Conservation (phyloP, 2,329 filamentous ascomycete species). For the Thermothelomyces thermophilus region DNA sequence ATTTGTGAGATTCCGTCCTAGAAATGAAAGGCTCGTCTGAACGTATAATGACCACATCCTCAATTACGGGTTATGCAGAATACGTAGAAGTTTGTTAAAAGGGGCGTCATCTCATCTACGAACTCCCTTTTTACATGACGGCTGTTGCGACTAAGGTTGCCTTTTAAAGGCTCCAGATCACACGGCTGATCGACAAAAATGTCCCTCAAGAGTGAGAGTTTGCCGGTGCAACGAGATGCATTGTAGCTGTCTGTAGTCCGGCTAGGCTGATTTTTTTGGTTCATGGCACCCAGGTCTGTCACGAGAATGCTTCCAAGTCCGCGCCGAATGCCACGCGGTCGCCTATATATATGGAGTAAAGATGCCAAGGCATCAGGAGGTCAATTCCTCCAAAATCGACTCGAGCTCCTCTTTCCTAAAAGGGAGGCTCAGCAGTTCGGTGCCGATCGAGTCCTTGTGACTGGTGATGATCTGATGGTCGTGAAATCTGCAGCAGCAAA, state of each 20-base stretch:
- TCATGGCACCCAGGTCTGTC: background rate
- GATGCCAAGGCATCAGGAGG: constrained; percentile 27
- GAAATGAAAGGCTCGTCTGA: background rate
- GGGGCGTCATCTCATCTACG: too few species aligned
- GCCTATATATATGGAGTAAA: background rate
- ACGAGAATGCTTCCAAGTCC: background rate
- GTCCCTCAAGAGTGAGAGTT: too few species aligned
- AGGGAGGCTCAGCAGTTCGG: constrained; percentile 77
- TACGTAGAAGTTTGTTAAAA: too few species aligned
- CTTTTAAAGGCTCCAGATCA: too few species aligned
- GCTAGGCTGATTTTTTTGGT: background rate
- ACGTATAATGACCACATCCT: too few species aligned
- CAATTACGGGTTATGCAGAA: too few species aligned
- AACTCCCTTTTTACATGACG: too few species aligned
- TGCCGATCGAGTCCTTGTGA: constrained; percentile 75
- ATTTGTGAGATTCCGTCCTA: too few species aligned
- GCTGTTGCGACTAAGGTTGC: too few species aligned
- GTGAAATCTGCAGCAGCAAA: constrained; percentile 59
- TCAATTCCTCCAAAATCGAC: constrained; percentile 72
- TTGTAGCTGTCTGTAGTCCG: too few species aligned
- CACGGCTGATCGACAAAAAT: too few species aligned
- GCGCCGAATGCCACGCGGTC: background rate
- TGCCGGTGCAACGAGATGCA: too few species aligned
- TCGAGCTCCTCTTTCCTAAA: constrained; percentile 86
- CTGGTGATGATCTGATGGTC: constrained; percentile 97